These are phyloP conservation scores for Penicilliopsis zonata DNA, from an alignment of 495 filamentous ascomycete genomes.

Conservation along the genomic window DNA sequence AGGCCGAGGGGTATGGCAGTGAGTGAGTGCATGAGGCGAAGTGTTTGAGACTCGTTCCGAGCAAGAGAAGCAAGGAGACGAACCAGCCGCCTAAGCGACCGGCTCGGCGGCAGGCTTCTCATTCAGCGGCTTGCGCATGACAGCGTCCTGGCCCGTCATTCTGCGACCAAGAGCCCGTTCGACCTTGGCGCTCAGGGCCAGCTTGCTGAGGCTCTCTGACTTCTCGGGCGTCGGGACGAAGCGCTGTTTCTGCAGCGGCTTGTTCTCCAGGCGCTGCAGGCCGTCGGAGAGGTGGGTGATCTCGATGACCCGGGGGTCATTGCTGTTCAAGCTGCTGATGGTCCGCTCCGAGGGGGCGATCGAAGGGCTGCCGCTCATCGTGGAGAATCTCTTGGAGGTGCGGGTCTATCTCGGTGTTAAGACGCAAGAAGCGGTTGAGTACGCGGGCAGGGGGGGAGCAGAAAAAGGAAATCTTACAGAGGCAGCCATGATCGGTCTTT, in stretches of 20 bases:
- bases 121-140: conserved; percentile 51
- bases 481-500: conserved; percentile 64
- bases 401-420: conserved; percentile 37
- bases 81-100: too few relatives aligned
- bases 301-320: conserved; percentile 49
- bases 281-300: conserved; percentile 73
- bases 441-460: conserved; percentile 6
- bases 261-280: conserved; percentile 85
- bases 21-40: too few relatives aligned
- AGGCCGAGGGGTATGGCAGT: too few relatives aligned
- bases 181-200: conserved; percentile 86
- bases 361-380: conserved; percentile 64
- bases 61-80: too few relatives aligned
- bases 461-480: conserved; percentile 41
- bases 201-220: conserved; percentile 72
- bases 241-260: conserved; percentile 70
- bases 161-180: conserved; percentile 82
- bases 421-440: conserved; percentile 1
- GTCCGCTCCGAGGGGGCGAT: conserved; percentile 51
- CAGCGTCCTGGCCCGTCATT: conserved; percentile 86
- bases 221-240: conserved; percentile 76
- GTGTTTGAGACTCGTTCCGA: too few relatives aligned
- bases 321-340: conserved; percentile 46
- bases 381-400: conserved; percentile 68
- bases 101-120: conserved; percentile 32